Evolutionary conservation across 768 basidiomycete species (phyloP).

Genomic region (Mycena leptocephala): DNA sequence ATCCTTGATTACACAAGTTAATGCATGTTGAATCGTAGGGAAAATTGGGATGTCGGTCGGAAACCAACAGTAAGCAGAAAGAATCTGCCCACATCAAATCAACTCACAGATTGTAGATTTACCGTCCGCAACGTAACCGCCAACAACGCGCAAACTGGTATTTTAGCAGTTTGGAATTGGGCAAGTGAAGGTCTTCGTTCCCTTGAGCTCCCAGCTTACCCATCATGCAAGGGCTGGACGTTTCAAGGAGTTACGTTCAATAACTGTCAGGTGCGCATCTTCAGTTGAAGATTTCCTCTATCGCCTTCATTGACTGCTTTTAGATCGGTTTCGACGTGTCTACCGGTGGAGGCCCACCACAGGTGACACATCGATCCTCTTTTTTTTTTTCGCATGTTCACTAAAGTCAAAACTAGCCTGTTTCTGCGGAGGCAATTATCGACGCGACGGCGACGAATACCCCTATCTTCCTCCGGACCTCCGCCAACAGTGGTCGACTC

Average conservation of each 20-base stretch:
- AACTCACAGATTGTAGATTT: constrained; percentile 41
- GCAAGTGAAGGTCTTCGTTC: neutral
- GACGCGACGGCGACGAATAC: constrained; percentile 75
- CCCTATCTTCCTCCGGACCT: constrained; percentile 72
- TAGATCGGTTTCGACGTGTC: constrained; percentile 67
- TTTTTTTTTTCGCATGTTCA: constrained; percentile 52
- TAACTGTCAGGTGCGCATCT: constrained; percentile 54
- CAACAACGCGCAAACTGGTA: constrained; percentile 67
- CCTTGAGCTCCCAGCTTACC: constrained; percentile 57
- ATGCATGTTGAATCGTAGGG: constrained; percentile 40
- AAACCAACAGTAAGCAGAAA: constrained; percentile 73
- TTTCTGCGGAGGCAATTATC: constrained; percentile 74
- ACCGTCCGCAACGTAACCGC: constrained; percentile 73
- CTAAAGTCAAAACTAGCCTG: constrained; percentile 54
- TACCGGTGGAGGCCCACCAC: constrained; percentile 59
- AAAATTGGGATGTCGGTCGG: constrained; percentile 84
- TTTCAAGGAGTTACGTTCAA: constrained; percentile 60
- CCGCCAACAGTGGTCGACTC: constrained; percentile 63
- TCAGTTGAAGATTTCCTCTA: neutral
- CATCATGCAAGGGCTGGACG: constrained; percentile 61
- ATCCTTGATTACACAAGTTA: neutral
- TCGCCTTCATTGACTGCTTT: constrained; percentile 10
- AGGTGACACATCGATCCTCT: constrained; percentile 59
- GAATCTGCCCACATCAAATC: neutral
- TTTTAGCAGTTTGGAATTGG: constrained; percentile 38